Conservation (phyloP, 345 rosid species). For the Salix arbutifolia region DNA sequence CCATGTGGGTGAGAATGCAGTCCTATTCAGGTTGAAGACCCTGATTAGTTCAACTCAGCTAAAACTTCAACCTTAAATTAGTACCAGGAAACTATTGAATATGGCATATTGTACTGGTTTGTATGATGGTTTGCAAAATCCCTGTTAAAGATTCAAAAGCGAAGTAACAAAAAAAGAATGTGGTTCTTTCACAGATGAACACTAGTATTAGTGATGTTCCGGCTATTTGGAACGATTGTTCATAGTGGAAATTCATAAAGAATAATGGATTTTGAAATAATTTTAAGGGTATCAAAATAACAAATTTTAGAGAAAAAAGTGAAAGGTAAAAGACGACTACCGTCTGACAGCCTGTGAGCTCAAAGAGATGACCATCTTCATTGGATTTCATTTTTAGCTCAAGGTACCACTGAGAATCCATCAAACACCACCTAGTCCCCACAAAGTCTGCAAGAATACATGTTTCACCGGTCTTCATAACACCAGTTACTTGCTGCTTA, state of each 20-base stretch:
- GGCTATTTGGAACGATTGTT: neutral
- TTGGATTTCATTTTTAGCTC: slow-evolving; percentile 27
- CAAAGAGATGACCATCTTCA: slow-evolving; percentile 52
- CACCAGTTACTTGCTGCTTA: slow-evolving; percentile 63
- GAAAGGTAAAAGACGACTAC: slow-evolving; percentile 36
- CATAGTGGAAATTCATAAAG: neutral
- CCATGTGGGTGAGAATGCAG: slow-evolving; percentile 2
- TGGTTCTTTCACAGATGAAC: neutral
- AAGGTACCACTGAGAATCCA: slow-evolving; percentile 68
- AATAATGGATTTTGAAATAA: neutral
- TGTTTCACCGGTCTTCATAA: slow-evolving; percentile 51
- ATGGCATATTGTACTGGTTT: neutral
- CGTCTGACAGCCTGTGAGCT: slow-evolving; percentile 56
- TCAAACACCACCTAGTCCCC: slow-evolving; percentile 57
- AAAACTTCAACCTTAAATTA: neutral
- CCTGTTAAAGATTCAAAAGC: neutral
- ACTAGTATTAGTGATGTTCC: neutral
- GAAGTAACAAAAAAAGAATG: neutral
- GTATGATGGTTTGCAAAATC: neutral
- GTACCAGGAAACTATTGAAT: neutral
- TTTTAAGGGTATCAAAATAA: neutral
- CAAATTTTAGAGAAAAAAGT: slow-evolving; percentile 3
- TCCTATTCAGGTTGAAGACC: slow-evolving; percentile 1
- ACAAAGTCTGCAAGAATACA: slow-evolving; percentile 51
- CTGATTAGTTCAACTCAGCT: neutral